Evolutionary conservation across 345 rosid genomes (phyloP).

Genomic region (thale cress (Arabidopsis thaliana)): DNA sequence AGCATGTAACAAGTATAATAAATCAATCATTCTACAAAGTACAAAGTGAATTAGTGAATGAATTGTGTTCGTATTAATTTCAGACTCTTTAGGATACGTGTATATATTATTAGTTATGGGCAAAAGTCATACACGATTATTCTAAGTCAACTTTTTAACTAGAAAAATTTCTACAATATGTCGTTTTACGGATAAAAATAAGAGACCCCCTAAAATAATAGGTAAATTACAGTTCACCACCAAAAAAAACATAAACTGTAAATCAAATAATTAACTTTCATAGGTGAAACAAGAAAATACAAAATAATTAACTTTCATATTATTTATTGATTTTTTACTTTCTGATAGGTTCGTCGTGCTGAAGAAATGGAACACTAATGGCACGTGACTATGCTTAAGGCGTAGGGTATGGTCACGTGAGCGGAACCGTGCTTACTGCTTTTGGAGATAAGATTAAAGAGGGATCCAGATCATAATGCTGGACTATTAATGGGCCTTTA

Average conservation of each 20-base stretch:
- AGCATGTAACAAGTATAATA: conserved; percentile 1
- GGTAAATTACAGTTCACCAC: conserved; percentile 17
- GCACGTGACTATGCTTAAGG: conserved; percentile 45
- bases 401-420: conserved; percentile 44
- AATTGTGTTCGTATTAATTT: not conserved
- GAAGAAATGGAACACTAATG: conserved; percentile 38
- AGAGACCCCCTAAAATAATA: not conserved
- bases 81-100: not conserved
- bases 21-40: not conserved
- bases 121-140: conserved; percentile 8
- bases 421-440: conserved; percentile 12
- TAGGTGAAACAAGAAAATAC: too few relatives aligned
- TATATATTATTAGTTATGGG: not conserved
- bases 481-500: conserved; percentile 4
- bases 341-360: conserved; percentile 41
- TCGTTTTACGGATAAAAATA: not conserved
- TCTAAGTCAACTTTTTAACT: conserved; percentile 7
- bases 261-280: not conserved
- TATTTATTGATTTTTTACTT: not conserved
- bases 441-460: not conserved
- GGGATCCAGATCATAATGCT: not conserved
- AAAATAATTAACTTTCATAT: not conserved
- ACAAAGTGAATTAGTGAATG: not conserved
- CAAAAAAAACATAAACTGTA: not conserved
- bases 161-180: not conserved